Base-by-base conservation (phyloP, 768 basidiomycete species). In the Galerina sulciceps region DNA sequence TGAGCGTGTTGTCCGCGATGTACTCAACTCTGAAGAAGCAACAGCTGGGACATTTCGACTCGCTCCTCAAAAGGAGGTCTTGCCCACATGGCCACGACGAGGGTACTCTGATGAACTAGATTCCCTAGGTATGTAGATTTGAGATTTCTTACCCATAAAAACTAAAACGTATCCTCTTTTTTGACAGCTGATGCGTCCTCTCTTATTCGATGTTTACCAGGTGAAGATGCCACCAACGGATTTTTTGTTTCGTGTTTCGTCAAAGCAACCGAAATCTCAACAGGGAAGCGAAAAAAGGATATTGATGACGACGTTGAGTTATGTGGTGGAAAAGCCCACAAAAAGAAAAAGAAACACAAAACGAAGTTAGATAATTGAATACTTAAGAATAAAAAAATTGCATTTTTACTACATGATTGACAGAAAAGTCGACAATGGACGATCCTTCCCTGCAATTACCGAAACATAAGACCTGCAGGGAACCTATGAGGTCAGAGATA, bases 201-300 rank as follows among this genome's bases (percentile, higher is more conserved):
- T 10, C 69, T 92, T 17, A 67, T 94, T 23, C 85, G 93, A 15
- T 94, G 92, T 70, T 81, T 82, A 23, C 87, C 93, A 13, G 86
- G 87, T 53, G 91, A 90, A 59, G 95, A 99, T 67, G 85, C 83
- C 37, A 94, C 93, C 11, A 99, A 99, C 67, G 97, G 97, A 0
- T 99, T 99, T 78, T 99, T 99, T 66, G 96, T 99, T 20, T 88
- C 93, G n/a, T 97, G 91, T 71, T 95, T 99, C 70, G 77, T 93
- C 31, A 77, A 71, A 52, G 40, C 34, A 20, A 22, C 14, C 15
- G 46, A 57, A 37, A 56, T 51, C 18, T 58, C 53, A 20, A 50
- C 53, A 20, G 71, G 68, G 59, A 67, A 75, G 53, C 72, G 73
- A 57, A 64, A 65, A 61, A 48, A 53, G 40, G 31, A 23, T 14